Percentiles rank a stretch among this genome's conserved stretches.
Conservation (phyloP, 1,284 basidiomycete species). For the Cutaneotrichosporon cutaneum region DNA sequence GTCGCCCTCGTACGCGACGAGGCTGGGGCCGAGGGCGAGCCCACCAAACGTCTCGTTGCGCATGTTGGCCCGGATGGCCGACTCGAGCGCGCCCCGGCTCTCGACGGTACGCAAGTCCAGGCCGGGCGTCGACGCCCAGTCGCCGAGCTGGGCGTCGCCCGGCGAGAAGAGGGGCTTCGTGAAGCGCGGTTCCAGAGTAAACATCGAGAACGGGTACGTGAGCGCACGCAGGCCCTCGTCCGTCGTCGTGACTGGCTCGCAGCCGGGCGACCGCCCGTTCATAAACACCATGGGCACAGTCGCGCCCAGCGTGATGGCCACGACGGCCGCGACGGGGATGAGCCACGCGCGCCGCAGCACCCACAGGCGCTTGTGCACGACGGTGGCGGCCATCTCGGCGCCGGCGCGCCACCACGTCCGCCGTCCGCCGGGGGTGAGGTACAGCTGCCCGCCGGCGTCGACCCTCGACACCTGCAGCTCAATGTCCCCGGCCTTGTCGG, state of each 20-base stretch:
- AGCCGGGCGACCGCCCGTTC: conserved; percentile 57
- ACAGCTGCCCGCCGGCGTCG: background rate
- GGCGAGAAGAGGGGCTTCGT: conserved; percentile 54
- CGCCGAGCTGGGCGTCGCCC: conserved; percentile 5
- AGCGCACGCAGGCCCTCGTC: conserved; percentile 18
- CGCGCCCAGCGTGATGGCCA: conserved; percentile 64
- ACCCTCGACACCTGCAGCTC: background rate
- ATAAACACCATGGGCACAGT: conserved; percentile 68
- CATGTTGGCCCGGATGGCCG: conserved; percentile 57
- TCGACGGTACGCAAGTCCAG: conserved; percentile 49
- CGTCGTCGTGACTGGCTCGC: conserved; percentile 36
- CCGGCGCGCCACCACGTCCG: conserved; percentile 10
- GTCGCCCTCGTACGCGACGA: conserved; percentile 11
- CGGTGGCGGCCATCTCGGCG: conserved; percentile 55
- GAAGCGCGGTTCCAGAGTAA: conserved; percentile 56
- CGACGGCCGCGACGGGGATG: conserved; percentile 61
- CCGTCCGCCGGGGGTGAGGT: conserved; percentile 9
- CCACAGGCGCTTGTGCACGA: conserved; percentile 69
- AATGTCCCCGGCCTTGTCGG: conserved; percentile 2
- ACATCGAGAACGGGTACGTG: conserved; percentile 27
- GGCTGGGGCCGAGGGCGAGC: conserved; percentile 60
- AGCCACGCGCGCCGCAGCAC: conserved; percentile 68
- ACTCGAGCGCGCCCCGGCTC: conserved; percentile 59
- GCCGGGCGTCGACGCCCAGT: conserved; percentile 13
- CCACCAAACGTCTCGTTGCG: conserved; percentile 62